phyloP scores from a whole-genome alignment of 208 protist species.

The Trypanosoma avium region DNA sequence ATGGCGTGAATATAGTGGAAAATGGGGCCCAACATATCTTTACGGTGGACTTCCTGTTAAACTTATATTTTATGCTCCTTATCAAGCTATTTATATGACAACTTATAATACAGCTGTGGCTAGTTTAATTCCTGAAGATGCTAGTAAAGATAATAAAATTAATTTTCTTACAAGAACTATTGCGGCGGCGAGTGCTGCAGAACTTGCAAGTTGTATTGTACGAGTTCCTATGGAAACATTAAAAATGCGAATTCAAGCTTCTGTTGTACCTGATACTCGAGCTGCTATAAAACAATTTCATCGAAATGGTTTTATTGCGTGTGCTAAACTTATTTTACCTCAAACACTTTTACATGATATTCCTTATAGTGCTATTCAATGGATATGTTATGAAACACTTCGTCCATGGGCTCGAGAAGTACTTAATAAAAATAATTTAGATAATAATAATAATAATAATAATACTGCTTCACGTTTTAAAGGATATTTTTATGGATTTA shows the following conservation, averaged over 20 bases:
- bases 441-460: background rate
- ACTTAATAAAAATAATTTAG: constrained; percentile 1
- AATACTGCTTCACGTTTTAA: background rate
- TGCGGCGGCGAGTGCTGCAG: constrained; percentile 45
- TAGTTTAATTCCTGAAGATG: constrained; percentile 7
- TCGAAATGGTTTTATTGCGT: constrained; percentile 40
- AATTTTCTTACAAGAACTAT: constrained; percentile 40
- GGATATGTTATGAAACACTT: constrained; percentile 74
- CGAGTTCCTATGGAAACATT: constrained; percentile 87
- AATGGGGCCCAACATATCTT: constrained; percentile 59
- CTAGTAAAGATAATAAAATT: background rate
- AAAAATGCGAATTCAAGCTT: constrained; percentile 81
- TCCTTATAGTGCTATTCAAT: constrained; percentile 78
- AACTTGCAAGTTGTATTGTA: constrained; percentile 52
- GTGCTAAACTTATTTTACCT: constrained; percentile 45
- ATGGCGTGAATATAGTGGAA: constrained; percentile 47
- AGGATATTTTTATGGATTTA: constrained; percentile 36
- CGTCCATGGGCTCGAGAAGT: constrained; percentile 43
- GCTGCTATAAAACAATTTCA: constrained; percentile 52
- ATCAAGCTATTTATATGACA: constrained; percentile 72
- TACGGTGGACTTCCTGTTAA: constrained; percentile 78
- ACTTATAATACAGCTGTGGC: constrained; percentile 49
- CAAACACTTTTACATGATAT: constrained; percentile 83
- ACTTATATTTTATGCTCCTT: constrained; percentile 72
- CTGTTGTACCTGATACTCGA: constrained; percentile 37